phyloP scores from a whole-genome alignment of 345 rosid species.

The Populus euphratica region DNA sequence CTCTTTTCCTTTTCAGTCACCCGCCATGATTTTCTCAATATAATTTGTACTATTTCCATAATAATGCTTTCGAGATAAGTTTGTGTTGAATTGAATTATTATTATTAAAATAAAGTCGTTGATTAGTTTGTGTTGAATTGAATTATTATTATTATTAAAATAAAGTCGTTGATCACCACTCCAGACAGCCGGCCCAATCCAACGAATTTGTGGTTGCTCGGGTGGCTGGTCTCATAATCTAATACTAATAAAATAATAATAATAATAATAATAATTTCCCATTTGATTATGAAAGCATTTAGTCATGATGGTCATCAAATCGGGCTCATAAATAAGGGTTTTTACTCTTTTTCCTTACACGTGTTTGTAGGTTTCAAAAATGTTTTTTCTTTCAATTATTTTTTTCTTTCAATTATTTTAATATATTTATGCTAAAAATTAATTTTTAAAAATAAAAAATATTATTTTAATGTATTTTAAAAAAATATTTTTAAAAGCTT shows the following conservation, averaged over 20 bases:
- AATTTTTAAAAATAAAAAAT: too few relatives aligned
- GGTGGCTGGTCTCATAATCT: background rate
- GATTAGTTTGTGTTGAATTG: slow-evolving; percentile 2
- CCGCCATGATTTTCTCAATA: background rate
- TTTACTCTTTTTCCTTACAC: too few relatives aligned
- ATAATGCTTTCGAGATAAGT: slow-evolving; percentile 6
- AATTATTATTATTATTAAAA: background rate
- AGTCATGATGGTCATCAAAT: background rate
- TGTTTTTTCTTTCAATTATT: too few relatives aligned
- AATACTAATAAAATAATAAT: background rate
- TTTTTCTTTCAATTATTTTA: too few relatives aligned
- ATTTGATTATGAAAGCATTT: background rate
- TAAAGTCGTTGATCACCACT: background rate
- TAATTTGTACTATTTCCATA: background rate
- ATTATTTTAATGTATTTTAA: too few relatives aligned
- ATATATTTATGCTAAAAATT: too few relatives aligned
- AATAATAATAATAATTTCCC: background rate
- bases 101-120: background rate
- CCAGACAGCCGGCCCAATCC: background rate
- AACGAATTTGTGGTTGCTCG: slow-evolving; percentile 7
- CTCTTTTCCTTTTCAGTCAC: background rate
- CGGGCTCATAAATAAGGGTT: too few relatives aligned
- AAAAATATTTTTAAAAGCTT: too few relatives aligned
- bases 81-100: background rate
- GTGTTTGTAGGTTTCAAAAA: too few relatives aligned